Percentiles rank a stretch among this genome's conserved stretches.
These are phyloP conservation scores for Dissophora globulifera DNA, from an alignment of 192 early-diverging fungal species.

Conservation along the genomic window DNA sequence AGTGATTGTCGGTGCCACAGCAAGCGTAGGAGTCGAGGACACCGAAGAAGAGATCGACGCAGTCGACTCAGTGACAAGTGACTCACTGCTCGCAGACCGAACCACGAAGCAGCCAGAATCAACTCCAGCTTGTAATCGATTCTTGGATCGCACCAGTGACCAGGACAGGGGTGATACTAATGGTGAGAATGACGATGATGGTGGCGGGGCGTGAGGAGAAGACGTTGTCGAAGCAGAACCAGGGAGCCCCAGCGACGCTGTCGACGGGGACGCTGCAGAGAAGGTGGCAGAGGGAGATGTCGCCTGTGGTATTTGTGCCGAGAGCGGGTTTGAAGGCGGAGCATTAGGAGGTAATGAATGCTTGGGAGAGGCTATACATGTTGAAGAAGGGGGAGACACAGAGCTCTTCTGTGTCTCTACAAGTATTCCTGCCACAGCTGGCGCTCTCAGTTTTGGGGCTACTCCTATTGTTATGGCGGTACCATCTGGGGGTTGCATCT, in stretches of 20 bases:
- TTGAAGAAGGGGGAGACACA: background rate
- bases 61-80: slow-evolving; percentile 2
- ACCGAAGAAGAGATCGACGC: slow-evolving; percentile 20
- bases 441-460: too few species aligned
- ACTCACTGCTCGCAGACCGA: slow-evolving; percentile 20
- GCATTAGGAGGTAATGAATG: slow-evolving; percentile 28
- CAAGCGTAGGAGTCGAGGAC: slow-evolving; percentile 9
- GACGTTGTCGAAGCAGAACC: background rate
- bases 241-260: background rate
- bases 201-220: background rate
- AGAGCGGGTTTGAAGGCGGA: slow-evolving; percentile 4
- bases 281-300: background rate
- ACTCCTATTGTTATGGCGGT: too few species aligned
- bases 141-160: slow-evolving; percentile 16
- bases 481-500: too few species aligned
- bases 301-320: slow-evolving; percentile 3
- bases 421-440: too few species aligned
- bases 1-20: background rate
- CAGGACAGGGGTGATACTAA: background rate
- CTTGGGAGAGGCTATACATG: too few species aligned
- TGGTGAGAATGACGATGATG: background rate
- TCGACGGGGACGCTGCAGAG: background rate
- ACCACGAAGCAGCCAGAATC: slow-evolving; percentile 47
- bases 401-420: background rate
- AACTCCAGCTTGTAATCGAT: slow-evolving; percentile 21